A percentile compares a stretch with the other conserved stretches of the same genome.
Evolutionary conservation across 352 stramenopile genomes (phyloP).

Genomic region (Pythium volutum): DNA sequence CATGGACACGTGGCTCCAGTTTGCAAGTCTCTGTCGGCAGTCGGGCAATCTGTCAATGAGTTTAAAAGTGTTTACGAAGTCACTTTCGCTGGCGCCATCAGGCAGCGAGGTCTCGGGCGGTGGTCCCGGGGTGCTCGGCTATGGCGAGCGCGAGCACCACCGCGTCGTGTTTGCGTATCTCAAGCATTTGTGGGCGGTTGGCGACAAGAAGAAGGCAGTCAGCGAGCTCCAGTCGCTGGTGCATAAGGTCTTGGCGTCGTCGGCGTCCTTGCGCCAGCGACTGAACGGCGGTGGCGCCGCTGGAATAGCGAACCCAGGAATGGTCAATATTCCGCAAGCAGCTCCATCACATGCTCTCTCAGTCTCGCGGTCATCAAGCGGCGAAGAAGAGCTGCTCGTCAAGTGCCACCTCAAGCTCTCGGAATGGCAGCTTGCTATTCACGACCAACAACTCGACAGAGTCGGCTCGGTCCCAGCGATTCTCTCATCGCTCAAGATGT

Average conservation of each 20-base stretch:
- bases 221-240: constrained; percentile 82
- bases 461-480: constrained; percentile 67
- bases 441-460: constrained; percentile 69
- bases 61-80: constrained; percentile 84
- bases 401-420: constrained; percentile 83
- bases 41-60: constrained; percentile 86
- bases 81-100: constrained; percentile 52
- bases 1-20: constrained; percentile 93
- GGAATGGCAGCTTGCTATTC: constrained; percentile 82
- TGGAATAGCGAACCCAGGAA: background rate
- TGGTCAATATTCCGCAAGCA: constrained; percentile 10
- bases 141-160: constrained; percentile 80
- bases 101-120: constrained; percentile 4
- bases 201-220: constrained; percentile 86
- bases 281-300: constrained; percentile 10
- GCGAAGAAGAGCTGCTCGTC: constrained; percentile 71
- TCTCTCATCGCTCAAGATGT: constrained; percentile 77
- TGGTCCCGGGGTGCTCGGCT: constrained; percentile 42
- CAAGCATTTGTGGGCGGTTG: constrained; percentile 79
- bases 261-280: constrained; percentile 32
- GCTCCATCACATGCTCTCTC: constrained; percentile 30
- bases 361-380: constrained; percentile 8
- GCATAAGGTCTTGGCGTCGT: constrained; percentile 60
- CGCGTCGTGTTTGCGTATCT: constrained; percentile 82
- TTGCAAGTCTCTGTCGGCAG: constrained; percentile 91